phyloP scores from a whole-genome alignment of 1,139 yeast species.

The Pichia sp. region DNA sequence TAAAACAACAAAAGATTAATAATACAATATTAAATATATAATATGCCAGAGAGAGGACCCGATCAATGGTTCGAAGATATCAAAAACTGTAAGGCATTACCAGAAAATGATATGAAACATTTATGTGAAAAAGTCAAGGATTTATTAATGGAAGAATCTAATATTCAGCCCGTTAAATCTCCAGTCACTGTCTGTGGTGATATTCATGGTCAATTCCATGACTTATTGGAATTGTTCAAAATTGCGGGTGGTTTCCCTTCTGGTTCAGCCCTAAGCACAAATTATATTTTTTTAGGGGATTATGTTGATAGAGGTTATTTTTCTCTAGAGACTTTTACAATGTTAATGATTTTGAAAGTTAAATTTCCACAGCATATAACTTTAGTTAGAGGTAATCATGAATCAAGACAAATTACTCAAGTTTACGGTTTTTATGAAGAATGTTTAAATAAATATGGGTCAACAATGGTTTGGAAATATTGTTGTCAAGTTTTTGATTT shows the following conservation, averaged over 20 bases:
- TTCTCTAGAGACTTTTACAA: constrained; percentile 84
- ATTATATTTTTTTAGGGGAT: constrained; percentile 54
- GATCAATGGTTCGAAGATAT: constrained; percentile 95
- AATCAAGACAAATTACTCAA: constrained; percentile 90
- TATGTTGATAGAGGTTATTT: constrained; percentile 97
- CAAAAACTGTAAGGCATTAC: constrained; percentile 79
- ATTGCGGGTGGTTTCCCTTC: constrained; percentile 97
- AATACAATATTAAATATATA: not conserved
- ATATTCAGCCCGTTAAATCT: constrained; percentile 91
- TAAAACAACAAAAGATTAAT: no score
- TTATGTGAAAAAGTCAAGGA: constrained; percentile 91
- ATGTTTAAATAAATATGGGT: constrained; percentile 85
- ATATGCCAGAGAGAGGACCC: constrained; percentile 66
- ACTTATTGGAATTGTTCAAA: constrained; percentile 81
- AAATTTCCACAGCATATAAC: constrained; percentile 83
- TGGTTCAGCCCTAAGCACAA: constrained; percentile 33
- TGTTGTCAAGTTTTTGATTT: constrained; percentile 96
- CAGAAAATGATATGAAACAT: constrained; percentile 94
- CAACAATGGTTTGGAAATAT: constrained; percentile 96
- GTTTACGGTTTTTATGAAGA: constrained; percentile 93
- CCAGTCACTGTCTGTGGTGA: constrained; percentile 99
- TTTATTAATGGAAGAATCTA: constrained; percentile 84
- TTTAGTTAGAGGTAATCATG: constrained; percentile 89
- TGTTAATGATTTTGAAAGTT: constrained; percentile 85
- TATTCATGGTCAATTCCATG: constrained; percentile 97